phyloP scores from a whole-genome alignment of 2,329 filamentous ascomycete species.

The Helotiales sp. region DNA sequence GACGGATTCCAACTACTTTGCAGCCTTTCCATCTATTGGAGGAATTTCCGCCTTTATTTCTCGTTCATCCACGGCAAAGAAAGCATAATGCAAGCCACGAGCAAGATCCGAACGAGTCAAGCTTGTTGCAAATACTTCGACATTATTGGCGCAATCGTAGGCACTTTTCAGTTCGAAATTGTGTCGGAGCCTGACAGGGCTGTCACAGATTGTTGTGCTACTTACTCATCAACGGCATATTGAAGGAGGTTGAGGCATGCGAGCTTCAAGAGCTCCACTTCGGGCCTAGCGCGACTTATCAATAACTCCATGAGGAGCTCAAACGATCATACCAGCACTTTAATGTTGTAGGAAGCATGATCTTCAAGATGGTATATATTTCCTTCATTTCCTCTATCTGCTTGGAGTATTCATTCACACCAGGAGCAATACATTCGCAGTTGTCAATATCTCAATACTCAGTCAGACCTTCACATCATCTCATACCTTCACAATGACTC shows the following conservation, averaged over 20 bases:
- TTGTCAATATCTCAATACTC: neutral
- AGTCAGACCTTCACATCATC: neutral
- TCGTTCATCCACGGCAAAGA: too few species aligned
- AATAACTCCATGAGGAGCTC: neutral
- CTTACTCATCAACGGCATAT: neutral
- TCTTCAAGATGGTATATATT: constrained; percentile 12
- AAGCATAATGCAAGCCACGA: too few species aligned
- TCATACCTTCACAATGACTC: neutral
- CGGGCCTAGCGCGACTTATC: constrained; percentile 1
- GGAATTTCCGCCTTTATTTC: neutral
- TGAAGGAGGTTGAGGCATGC: constrained; percentile 6
- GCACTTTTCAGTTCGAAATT: neutral
- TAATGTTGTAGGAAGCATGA: neutral
- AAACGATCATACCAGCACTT: constrained; percentile 56
- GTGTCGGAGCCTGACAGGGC: neutral
- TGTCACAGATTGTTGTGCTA: neutral
- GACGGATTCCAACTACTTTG: too few species aligned
- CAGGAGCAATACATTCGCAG: neutral
- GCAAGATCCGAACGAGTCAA: too few species aligned
- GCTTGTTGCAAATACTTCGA: too few species aligned
- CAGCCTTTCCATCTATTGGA: neutral
- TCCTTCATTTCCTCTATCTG: constrained; percentile 1
- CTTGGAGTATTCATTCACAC: neutral
- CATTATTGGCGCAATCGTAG: neutral
- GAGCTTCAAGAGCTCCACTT: constrained; percentile 8